phyloP scores from a whole-genome alignment of 2,329 filamentous ascomycete genomes.

The Neonectria ditissima region DNA sequence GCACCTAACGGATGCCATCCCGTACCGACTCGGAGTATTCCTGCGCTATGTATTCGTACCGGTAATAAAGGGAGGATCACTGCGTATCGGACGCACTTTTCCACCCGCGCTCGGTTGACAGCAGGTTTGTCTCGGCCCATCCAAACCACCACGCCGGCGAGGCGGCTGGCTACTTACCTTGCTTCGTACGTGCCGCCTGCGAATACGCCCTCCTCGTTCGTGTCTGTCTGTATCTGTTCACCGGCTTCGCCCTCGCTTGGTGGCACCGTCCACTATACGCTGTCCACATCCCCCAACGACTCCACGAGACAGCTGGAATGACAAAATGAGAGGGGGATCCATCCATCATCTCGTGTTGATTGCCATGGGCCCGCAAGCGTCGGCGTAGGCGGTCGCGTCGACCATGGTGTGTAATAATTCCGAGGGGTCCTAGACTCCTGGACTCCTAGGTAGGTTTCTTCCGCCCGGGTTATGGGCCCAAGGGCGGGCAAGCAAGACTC shows the following conservation, averaged over 20 bases:
- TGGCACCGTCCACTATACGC: background rate
- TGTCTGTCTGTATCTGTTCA: background rate
- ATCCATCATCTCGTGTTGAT: slow-evolving; percentile 48
- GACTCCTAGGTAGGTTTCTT: slow-evolving; percentile 3
- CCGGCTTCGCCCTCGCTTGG: slow-evolving; percentile 5
- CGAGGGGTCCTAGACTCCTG: background rate
- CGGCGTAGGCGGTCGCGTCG: slow-evolving; percentile 39
- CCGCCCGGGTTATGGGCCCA: slow-evolving; percentile 17
- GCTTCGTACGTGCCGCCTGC: background rate
- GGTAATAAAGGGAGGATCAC: slow-evolving; percentile 7
- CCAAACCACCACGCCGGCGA: slow-evolving; percentile 8
- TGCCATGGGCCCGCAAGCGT: slow-evolving; percentile 43
- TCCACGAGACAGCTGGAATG: slow-evolving; percentile 12
- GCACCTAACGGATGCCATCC: background rate
- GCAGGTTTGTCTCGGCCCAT: slow-evolving; percentile 20
- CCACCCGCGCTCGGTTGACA: slow-evolving; percentile 18
- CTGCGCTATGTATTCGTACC: background rate
- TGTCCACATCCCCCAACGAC: slow-evolving; percentile 5
- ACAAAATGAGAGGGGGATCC: slow-evolving; percentile 46
- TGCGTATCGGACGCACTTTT: slow-evolving; percentile 10
- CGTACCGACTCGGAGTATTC: background rate
- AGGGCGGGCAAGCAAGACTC: slow-evolving; percentile 10
- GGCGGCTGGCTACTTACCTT: slow-evolving; percentile 7
- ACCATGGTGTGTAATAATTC: slow-evolving; percentile 13
- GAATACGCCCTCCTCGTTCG: background rate